Evolutionary conservation across 106 monocot genomes (phyloP), one percentile per base, ranked within the genome.

Genomic region (Chionographis japonica): DNA sequence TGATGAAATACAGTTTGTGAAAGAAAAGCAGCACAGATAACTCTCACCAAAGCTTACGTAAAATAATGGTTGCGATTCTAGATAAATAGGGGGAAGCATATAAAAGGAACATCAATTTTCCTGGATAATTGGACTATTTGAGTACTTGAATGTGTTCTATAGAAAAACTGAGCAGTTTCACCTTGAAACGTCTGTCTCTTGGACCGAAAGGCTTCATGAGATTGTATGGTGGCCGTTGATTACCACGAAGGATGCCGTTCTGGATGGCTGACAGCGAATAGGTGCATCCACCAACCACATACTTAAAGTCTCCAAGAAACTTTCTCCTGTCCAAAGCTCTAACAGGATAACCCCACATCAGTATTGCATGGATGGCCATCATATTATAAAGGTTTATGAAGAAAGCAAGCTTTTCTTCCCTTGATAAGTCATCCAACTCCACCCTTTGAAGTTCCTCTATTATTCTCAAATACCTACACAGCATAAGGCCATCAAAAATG

Each of bases 381-480:
- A 91, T 95, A 58, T 95, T 95, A 50, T 95, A 84, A 9, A 95
- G 72, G 75, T 95, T 95, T 65, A 95, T 88, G 60, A 95, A 95
- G 62, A 95, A 95, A 40, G 94, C 80, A 51, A 95, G 88, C 51
- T 86, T 95, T 58, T 95, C 94, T 79, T 95, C 94, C 54, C 88
- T 88, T 16, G 91, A 81, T 43, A 88, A 64, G 19, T 61, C 69
- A 37, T 83, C 76, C 62, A 88, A 65, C 10, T 88, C 85, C 53
- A 91, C 94, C 71, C 94, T 91, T 42, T 95, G 91, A 42, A 95
- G 88, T 73, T 88, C 94, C 77, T 95, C 91, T 53, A 75, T 71
- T 63, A 81, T 78, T 79, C 94, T 88, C 61, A 88, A 40, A 54
- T 88, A 95, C 75, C 94, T 95, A 51, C 49, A 70, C 13, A 74